Evolutionary conservation across 2,329 filamentous ascomycete species (phyloP), one percentile per base, ranked within the genome.

Genomic region (Aspergillus niger): DNA sequence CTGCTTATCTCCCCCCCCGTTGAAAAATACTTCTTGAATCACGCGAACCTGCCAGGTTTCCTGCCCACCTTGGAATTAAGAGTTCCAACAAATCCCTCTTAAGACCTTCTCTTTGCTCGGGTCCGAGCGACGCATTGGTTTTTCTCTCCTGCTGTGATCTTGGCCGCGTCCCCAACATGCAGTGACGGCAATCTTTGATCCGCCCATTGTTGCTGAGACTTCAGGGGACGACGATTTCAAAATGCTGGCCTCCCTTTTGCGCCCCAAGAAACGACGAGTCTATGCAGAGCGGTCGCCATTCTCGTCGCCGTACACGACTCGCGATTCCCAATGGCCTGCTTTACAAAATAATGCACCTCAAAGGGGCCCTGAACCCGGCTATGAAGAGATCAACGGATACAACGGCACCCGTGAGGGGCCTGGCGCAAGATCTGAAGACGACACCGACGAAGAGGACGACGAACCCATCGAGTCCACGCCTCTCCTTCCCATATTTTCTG

Each of bases 401-500:
- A 22, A 10, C 63, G 75, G 52, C 73, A 68, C 13, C 3, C 72
- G 72, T 5, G 69, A 76, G 20, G 76, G 74, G 13, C 74, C 78
- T 43, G 74, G 74, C 30, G 74, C 78, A 39, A 76, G 77, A 24
- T 75, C 79, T 4, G 75, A 75, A 47, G 74, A 79, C 26, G 69
- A 74, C 3, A 65, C 74, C 2, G 76, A 77, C 17, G 77, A 77
- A 6, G 76, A 78, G 22, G 79, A 79, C 22, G 77, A 81, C 55
- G 79, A 76, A 44, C 75, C 76, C 38, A 72, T 77, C 7, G 76
- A 81, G 61, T 78, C 80, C 24, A 79, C 81, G 48, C 84, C 84
- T 66, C 76, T 87, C 26, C 81, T 96, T 63, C 92, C 92, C 51
- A 87, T 96, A 58, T 96, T 96, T 75, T 92, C 91, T 50, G 85